Evolutionary conservation across 352 stramenopile genomes (phyloP).

Genomic region (Phytophthora pistaciae): DNA sequence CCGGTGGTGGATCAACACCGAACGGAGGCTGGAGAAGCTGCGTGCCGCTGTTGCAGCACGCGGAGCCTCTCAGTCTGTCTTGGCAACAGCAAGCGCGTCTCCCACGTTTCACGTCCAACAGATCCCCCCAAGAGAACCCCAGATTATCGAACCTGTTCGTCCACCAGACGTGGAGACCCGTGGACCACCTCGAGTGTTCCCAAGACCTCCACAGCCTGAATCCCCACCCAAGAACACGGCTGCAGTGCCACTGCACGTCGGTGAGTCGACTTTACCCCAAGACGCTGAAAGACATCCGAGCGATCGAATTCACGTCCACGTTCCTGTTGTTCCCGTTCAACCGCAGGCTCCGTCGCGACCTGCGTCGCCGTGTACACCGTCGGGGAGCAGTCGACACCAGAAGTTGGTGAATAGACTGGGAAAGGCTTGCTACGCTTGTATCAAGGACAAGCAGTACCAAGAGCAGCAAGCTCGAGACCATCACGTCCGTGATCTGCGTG

Average conservation of each 20-base stretch:
- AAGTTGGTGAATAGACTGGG: constrained; percentile 62
- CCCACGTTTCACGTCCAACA: constrained; percentile 32
- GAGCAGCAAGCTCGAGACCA: constrained; percentile 55
- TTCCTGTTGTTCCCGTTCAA: background rate
- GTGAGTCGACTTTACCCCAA: constrained; percentile 24
- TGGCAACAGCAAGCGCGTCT: constrained; percentile 6
- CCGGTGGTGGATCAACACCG: constrained; percentile 49
- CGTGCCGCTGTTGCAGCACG: background rate
- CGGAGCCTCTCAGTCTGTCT: constrained; percentile 7
- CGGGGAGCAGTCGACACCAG: constrained; percentile 60
- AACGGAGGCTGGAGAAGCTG: constrained; percentile 32
- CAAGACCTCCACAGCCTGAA: constrained; percentile 3
- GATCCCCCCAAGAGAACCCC: constrained; percentile 30
- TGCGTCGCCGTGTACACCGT: constrained; percentile 9
- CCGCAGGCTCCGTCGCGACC: constrained; percentile 12
- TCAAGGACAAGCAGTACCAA: constrained; percentile 48
- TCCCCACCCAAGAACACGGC: background rate
- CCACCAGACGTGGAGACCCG: constrained; percentile 21
- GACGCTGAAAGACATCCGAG: constrained; percentile 25
- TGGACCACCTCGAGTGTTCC: constrained; percentile 34
- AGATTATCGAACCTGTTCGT: constrained; percentile 21
- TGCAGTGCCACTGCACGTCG: constrained; percentile 30
- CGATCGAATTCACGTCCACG: constrained; percentile 5
- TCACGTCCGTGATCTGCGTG: constrained; percentile 64
- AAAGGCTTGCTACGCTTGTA: constrained; percentile 34